A percentile compares a stretch with the other conserved stretches of the same genome.
Conservation (phyloP, 768 basidiomycete genomes). For the Bullera alba region DNA sequence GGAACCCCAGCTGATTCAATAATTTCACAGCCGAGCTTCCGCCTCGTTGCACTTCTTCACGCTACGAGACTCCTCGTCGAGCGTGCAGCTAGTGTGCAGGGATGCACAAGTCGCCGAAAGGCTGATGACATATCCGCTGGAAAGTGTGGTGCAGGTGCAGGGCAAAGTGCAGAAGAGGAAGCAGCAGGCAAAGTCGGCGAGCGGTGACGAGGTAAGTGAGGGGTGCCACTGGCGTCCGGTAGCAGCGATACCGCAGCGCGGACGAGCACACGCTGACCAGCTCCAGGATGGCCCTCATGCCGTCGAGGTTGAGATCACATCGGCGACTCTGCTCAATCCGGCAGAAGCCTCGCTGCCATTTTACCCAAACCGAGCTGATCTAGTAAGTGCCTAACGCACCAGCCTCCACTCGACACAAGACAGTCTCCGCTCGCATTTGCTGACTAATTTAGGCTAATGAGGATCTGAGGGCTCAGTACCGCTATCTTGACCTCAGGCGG, state of each 20-base stretch:
- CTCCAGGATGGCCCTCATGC: constrained; percentile 50
- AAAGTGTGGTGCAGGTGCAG: constrained; percentile 69
- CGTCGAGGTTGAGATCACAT: constrained; percentile 70
- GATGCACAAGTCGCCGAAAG: constrained; percentile 43
- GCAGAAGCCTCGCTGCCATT: constrained; percentile 70
- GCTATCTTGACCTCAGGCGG: constrained; percentile 82
- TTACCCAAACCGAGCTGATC: constrained; percentile 64
- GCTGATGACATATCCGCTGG: constrained; percentile 62
- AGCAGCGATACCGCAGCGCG: background rate
- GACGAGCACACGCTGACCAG: background rate
- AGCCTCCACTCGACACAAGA: background rate
- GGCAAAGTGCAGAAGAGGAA: constrained; percentile 58
- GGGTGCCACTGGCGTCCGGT: background rate
- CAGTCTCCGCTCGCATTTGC: background rate
- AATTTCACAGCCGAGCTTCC: constrained; percentile 14
- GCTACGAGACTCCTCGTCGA: constrained; percentile 69
- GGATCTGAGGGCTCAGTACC: constrained; percentile 73
- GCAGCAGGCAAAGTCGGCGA: constrained; percentile 30
- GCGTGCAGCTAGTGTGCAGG: constrained; percentile 62
- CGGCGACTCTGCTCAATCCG: constrained; percentile 70
- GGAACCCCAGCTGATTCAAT: background rate
- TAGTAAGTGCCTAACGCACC: constrained; percentile 58
- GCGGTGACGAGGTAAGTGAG: background rate
- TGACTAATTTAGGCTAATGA: constrained; percentile 63
- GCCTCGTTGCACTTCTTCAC: constrained; percentile 69